Conservation (phyloP, 2,329 filamentous ascomycete genomes). For the Alternaria brassicicola region DNA sequence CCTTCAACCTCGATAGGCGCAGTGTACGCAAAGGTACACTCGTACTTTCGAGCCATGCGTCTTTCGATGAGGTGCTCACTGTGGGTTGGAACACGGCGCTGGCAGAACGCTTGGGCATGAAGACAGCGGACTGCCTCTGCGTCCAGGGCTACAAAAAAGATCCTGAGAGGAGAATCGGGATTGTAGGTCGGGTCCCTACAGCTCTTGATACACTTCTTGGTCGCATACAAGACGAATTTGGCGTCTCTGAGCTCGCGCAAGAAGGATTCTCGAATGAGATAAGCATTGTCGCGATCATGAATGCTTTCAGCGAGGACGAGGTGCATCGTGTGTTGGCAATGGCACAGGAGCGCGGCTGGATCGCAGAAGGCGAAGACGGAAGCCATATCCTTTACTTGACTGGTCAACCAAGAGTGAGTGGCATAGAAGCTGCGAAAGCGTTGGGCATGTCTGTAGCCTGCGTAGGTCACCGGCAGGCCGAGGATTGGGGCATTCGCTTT, state of each 20-base stretch:
- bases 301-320: slow-evolving; percentile 49
- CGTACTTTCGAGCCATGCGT: slow-evolving; percentile 45
- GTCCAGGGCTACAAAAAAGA: slow-evolving; percentile 51
- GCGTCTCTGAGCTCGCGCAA: slow-evolving; percentile 32
- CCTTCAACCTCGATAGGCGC: slow-evolving; percentile 39
- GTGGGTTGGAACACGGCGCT: slow-evolving; percentile 48
- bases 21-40: slow-evolving; percentile 35
- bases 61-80: slow-evolving; percentile 49
- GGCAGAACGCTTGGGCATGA: slow-evolving; percentile 41
- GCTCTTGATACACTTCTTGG: slow-evolving; percentile 20
- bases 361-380: slow-evolving; percentile 27
- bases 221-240: slow-evolving; percentile 36
- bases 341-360: slow-evolving; percentile 33
- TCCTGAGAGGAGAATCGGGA: slow-evolving; percentile 45
- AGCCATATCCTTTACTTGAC: slow-evolving; percentile 48
- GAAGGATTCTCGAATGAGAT: slow-evolving; percentile 32
- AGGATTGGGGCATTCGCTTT: slow-evolving; percentile 51
- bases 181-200: slow-evolving; percentile 35
- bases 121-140: slow-evolving; percentile 35
- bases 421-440: slow-evolving; percentile 40
- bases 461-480: slow-evolving; percentile 47
- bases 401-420: slow-evolving; percentile 44
- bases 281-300: slow-evolving; percentile 48
- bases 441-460: slow-evolving; percentile 46
- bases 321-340: slow-evolving; percentile 44